Evolutionary conservation across 768 basidiomycete genomes (phyloP).

Genomic region (Termitomyces sp.): DNA sequence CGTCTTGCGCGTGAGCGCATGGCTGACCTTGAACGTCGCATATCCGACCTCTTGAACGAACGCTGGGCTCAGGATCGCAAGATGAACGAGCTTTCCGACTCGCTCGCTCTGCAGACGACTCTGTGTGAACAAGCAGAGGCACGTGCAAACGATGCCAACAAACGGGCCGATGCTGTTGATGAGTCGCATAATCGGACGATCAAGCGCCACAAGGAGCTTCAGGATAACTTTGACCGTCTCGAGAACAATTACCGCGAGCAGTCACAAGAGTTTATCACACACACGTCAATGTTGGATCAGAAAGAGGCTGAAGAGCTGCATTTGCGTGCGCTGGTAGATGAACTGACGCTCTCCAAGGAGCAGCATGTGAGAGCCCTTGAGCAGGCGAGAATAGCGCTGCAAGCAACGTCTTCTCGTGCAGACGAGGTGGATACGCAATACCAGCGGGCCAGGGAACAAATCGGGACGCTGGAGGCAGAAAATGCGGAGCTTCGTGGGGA

Average conservation of each 20-base stretch:
- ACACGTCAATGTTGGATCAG: conserved; percentile 72
- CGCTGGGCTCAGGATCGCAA: conserved; percentile 65
- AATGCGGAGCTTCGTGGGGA: conserved; percentile 77
- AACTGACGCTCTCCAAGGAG: conserved; percentile 64
- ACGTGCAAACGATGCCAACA: conserved; percentile 65
- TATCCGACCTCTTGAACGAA: conserved; percentile 57
- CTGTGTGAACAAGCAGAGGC: conserved; percentile 77
- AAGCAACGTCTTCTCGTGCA: conserved; percentile 69
- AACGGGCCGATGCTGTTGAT: conserved; percentile 73
- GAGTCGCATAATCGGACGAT: conserved; percentile 58
- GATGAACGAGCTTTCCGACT: conserved; percentile 65
- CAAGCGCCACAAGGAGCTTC: conserved; percentile 66
- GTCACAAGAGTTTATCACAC: conserved; percentile 63
- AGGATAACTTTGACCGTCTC: conserved; percentile 51
- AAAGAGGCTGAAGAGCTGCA: conserved; percentile 72
- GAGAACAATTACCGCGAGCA: conserved; percentile 74
- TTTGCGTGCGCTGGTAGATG: conserved; percentile 63
- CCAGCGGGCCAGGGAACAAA: conserved; percentile 63
- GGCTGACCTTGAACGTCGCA: conserved; percentile 65
- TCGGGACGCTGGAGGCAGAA: conserved; percentile 68
- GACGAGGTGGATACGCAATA: conserved; percentile 76
- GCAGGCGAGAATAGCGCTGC: conserved; percentile 74
- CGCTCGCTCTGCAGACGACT: conserved; percentile 71
- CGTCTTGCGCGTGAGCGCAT: conserved; percentile 78
- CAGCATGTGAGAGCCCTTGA: conserved; percentile 87